Evolutionary conservation across 345 rosid genomes (phyloP).

Genomic region (Microcos paniculata): DNA sequence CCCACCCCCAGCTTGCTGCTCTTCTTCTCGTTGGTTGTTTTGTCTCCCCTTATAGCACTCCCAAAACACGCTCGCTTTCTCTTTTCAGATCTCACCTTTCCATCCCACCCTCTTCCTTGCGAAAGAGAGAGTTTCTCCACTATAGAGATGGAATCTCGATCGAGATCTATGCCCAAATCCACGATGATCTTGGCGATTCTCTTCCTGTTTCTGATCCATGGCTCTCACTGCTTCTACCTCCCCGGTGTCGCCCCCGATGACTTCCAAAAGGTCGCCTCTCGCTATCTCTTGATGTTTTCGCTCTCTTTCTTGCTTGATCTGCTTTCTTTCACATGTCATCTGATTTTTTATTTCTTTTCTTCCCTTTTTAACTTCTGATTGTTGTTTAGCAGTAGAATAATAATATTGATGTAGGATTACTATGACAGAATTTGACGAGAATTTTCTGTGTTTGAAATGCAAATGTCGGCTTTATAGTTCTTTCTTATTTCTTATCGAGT

Average conservation of each 20-base stretch:
- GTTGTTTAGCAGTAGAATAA: no score
- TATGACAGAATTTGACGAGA: no score
- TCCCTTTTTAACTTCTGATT: not conserved
- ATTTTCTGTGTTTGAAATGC: no score
- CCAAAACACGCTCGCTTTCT: not conserved
- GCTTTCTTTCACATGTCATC: not conserved
- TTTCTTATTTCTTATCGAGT: no score
- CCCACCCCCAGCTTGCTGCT: not conserved
- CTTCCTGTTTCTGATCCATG: constrained; percentile 49
- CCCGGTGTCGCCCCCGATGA: constrained; percentile 99
- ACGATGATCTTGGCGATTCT: constrained; percentile 29
- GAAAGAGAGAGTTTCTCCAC: constrained; percentile 9
- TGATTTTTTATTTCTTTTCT: not conserved
- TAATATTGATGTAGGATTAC: no score
- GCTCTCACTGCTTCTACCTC: constrained; percentile 78
- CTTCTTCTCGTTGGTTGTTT: not conserved
- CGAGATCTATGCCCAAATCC: constrained; percentile 23
- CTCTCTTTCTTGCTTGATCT: constrained; percentile 18
- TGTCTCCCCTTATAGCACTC: not conserved
- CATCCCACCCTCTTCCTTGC: not conserved
- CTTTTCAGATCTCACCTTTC: constrained; percentile 26
- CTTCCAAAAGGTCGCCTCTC: constrained; percentile 61
- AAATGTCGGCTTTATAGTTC: no score
- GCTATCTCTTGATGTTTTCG: not conserved
- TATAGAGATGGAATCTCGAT: constrained; percentile 43